Evolutionary conservation across 1,284 basidiomycete species (phyloP).

Genomic region (Ganoderma sinense): DNA sequence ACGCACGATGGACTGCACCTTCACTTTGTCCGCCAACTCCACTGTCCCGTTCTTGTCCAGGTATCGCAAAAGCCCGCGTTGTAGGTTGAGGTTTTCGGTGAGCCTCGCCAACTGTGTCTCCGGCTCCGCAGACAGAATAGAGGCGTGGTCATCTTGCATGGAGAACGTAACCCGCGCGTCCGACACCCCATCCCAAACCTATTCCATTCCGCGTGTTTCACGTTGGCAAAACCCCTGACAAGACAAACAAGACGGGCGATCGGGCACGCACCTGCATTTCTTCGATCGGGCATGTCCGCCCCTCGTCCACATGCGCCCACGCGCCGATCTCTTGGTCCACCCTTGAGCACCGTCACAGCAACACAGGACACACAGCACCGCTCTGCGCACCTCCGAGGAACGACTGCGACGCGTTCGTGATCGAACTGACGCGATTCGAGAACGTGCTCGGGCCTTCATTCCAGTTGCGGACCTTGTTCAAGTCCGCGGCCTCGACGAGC

Average conservation of each 20-base stretch:
- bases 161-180: slow-evolving; percentile 82
- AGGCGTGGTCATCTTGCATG: slow-evolving; percentile 50
- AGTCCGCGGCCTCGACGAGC: slow-evolving; percentile 83
- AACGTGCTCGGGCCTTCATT: slow-evolving; percentile 59
- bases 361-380: neutral
- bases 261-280: slow-evolving; percentile 78
- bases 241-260: slow-evolving; percentile 3
- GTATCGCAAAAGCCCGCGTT: slow-evolving; percentile 77
- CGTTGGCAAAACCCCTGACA: neutral
- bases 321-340: slow-evolving; percentile 73
- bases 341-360: neutral
- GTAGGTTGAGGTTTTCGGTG: slow-evolving; percentile 92
- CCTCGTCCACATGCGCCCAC: slow-evolving; percentile 82
- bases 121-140: slow-evolving; percentile 42
- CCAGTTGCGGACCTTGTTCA: slow-evolving; percentile 79
- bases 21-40: slow-evolving; percentile 69
- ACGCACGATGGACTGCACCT: slow-evolving; percentile 67
- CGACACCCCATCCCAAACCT: slow-evolving; percentile 93
- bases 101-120: slow-evolving; percentile 72
- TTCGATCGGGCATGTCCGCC: slow-evolving; percentile 76
- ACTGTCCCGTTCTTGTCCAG: slow-evolving; percentile 55
- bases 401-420: slow-evolving; percentile 83
- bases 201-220: neutral
- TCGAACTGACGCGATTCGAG: slow-evolving; percentile 91
- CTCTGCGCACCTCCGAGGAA: slow-evolving; percentile 74